These are phyloP conservation scores for Carpinus fangiana DNA, from an alignment of 306 rosid genomes.

Conservation along the genomic window DNA sequence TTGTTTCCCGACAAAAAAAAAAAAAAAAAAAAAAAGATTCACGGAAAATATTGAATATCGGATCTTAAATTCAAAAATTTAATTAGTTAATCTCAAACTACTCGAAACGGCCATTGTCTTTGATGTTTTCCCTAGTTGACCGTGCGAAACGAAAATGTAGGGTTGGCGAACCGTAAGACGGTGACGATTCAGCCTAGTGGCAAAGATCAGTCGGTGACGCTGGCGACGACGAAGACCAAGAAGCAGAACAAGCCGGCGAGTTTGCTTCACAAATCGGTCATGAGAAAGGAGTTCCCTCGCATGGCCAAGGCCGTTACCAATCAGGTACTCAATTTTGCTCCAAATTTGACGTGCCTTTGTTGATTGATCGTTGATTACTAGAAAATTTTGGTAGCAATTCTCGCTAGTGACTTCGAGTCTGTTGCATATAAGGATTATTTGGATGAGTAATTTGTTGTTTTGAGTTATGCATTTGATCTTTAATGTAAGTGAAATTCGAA, in stretches of 20 bases:
- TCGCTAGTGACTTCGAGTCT: too few species aligned
- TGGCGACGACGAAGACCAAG: constrained; percentile 85
- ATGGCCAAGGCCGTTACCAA: constrained; percentile 77
- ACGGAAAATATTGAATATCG: too few species aligned
- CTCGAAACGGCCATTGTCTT: background rate
- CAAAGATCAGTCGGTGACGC: constrained; percentile 68
- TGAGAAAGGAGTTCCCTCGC: constrained; percentile 86
- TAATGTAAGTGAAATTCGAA: background rate
- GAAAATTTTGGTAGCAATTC: too few species aligned
- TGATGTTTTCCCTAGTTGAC: too few species aligned
- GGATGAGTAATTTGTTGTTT: background rate
- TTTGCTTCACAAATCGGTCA: constrained; percentile 70
- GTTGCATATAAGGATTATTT: too few species aligned
- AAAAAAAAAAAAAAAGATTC: too few species aligned
- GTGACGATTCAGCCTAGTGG: constrained; percentile 70
- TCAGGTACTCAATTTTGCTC: constrained; percentile 50
- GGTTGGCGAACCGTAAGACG: constrained; percentile 94
- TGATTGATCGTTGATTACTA: background rate
- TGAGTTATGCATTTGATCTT: background rate
- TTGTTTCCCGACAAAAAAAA: background rate
- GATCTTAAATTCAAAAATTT: too few species aligned
- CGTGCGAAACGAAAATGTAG: constrained; percentile 26
- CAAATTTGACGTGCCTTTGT: background rate
- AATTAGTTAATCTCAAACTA: background rate
- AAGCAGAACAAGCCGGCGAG: constrained; percentile 88